A percentile compares a stretch with the other conserved stretches of the same genome.
These are phyloP conservation scores for Orbilia ellipsospora DNA, from an alignment of 2,329 filamentous ascomycete species.

Conservation along the genomic window DNA sequence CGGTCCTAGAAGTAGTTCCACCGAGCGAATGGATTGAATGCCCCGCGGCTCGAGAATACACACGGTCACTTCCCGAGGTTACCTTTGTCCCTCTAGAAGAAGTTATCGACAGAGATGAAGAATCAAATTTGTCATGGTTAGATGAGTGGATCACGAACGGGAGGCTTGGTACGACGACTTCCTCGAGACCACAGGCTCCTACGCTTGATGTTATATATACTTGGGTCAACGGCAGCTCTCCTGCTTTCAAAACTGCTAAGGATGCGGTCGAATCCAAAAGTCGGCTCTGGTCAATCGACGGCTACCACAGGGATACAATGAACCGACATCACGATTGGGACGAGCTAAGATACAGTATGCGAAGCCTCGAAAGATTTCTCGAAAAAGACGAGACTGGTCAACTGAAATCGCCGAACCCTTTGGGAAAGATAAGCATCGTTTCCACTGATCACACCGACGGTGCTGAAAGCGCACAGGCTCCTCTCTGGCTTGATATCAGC, in stretches of 20 bases:
- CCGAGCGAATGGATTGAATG: conserved; percentile 40
- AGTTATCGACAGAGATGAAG: conserved; percentile 6
- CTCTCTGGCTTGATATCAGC: conserved; percentile 27
- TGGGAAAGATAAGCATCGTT: conserved; percentile 43
- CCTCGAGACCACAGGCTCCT: conserved; percentile 7
- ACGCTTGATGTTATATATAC: conserved; percentile 39
- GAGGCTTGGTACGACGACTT: neutral
- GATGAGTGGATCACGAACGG: conserved; percentile 33
- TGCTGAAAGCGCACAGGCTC: neutral
- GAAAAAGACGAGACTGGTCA: conserved; percentile 16
- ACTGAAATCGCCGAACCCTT: conserved; percentile 14
- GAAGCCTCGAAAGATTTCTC: conserved; percentile 36
- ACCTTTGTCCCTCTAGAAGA: conserved; percentile 37
- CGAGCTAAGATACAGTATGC: conserved; percentile 38
- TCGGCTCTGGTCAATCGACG: conserved; percentile 18
- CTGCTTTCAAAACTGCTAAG: conserved; percentile 31
- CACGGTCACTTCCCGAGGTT: conserved; percentile 29
- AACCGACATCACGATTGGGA: conserved; percentile 50
- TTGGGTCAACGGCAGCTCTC: conserved; percentile 42
- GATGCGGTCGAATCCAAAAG: conserved; percentile 24
- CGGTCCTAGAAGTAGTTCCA: conserved; percentile 17
- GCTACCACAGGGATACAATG: conserved; percentile 17
- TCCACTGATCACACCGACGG: conserved; percentile 19
- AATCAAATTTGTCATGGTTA: conserved; percentile 18
- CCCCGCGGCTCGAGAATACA: conserved; percentile 13